Percentiles rank a stretch among this genome's conserved stretches.
Evolutionary conservation across 257 asterid species (phyloP).

Genomic region (Galeopsis tetrahit): DNA sequence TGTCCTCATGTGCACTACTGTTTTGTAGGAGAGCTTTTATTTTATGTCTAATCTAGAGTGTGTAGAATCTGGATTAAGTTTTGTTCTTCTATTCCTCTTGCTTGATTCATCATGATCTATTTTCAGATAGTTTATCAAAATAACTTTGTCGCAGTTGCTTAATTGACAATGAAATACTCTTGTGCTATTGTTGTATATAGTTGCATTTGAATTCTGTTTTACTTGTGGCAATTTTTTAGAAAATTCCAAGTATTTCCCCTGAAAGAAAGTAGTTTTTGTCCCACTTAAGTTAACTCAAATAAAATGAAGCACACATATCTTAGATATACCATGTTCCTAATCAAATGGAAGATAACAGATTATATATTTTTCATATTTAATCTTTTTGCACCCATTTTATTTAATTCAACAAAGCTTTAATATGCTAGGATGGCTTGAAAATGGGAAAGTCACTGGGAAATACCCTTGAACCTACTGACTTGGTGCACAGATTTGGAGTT

Average conservation of each 20-base stretch:
- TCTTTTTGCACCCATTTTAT: conserved; percentile 24
- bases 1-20: background rate
- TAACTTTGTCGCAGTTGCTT: background rate
- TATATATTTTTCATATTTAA: background rate
- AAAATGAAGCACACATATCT: background rate
- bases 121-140: background rate
- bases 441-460: conserved; percentile 98
- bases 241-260: conserved; percentile 3
- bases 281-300: background rate
- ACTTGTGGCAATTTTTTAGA: background rate
- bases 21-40: conserved; percentile 8
- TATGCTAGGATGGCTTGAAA: conserved; percentile 87
- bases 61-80: conserved; percentile 6
- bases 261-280: background rate
- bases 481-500: conserved; percentile 82
- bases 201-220: conserved; percentile 16
- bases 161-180: conserved; percentile 1
- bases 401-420: conserved; percentile 41
- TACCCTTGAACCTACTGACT: conserved; percentile 88
- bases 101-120: conserved; percentile 5
- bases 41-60: conserved; percentile 4
- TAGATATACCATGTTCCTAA: conserved; percentile 1
- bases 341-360: background rate
- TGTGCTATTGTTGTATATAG: background rate
- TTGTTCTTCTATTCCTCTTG: background rate